phyloP scores from a whole-genome alignment of 169 alveolate species.

The Cytauxzoon felis region DNA sequence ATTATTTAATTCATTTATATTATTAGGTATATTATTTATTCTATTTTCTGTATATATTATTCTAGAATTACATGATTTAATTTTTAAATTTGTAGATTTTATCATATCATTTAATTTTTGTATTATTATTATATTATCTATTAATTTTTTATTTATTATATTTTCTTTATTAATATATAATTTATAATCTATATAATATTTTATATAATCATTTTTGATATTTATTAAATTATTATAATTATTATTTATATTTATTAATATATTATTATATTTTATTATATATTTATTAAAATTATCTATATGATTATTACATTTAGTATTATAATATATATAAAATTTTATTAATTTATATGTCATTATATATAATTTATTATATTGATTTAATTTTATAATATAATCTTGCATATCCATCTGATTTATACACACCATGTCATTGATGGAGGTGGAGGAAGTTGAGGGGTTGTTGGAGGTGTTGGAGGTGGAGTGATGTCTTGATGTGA shows the following conservation, averaged over 20 bases:
- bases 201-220: neutral
- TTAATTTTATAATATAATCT: too few relatives aligned
- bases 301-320: neutral
- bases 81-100: conserved; percentile 5
- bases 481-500: too few relatives aligned
- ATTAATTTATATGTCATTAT: neutral
- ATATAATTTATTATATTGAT: too few relatives aligned
- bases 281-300: neutral
- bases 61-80: conserved; percentile 15
- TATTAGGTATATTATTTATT: conserved; percentile 23
- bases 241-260: neutral
- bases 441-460: too few relatives aligned
- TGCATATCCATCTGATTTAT: too few relatives aligned
- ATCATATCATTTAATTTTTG: conserved; percentile 10
- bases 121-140: conserved; percentile 12
- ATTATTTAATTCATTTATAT: conserved; percentile 5
- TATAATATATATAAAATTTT: neutral
- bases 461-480: too few relatives aligned
- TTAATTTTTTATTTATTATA: neutral
- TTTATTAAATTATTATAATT: neutral
- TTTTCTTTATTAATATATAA: conserved; percentile 22
- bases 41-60: conserved; percentile 14
- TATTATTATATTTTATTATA: neutral
- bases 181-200: neutral
- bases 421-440: too few relatives aligned